Evolutionary conservation across 2,329 filamentous ascomycete species (phyloP).

Genomic region (Diaporthe helianthi): DNA sequence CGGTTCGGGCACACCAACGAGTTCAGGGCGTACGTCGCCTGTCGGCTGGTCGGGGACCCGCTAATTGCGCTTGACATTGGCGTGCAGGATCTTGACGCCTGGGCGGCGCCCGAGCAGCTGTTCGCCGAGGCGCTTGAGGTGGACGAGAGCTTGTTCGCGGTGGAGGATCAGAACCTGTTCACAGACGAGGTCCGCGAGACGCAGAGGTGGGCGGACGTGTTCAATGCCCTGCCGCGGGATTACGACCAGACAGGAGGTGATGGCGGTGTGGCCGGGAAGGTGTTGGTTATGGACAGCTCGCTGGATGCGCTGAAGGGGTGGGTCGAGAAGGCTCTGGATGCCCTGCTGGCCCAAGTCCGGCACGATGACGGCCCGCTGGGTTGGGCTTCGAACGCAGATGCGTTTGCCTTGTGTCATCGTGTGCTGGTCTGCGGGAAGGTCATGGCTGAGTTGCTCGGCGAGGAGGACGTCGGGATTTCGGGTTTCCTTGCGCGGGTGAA

Average conservation of each 20-base stretch:
- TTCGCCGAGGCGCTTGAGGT: conserved; percentile 56
- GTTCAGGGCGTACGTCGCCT: conserved; percentile 51
- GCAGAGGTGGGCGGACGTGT: conserved; percentile 67
- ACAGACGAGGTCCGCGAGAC: conserved; percentile 81
- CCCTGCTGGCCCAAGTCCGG: conserved; percentile 39
- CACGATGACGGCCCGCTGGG: conserved; percentile 72
- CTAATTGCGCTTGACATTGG: conserved; percentile 28
- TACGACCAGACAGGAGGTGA: conserved; percentile 37
- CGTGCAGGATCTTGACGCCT: conserved; percentile 34
- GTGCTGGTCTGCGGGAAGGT: conserved; percentile 51
- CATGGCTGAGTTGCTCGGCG: conserved; percentile 26
- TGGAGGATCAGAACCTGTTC: conserved; percentile 96
- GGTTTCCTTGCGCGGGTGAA: conserved; percentile 35
- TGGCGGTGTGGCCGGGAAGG: conserved; percentile 6
- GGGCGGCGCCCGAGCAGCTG: conserved; percentile 43
- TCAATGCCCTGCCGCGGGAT: conserved; percentile 43
- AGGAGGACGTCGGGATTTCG: conserved; percentile 16
- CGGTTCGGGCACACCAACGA: conserved; percentile 44
- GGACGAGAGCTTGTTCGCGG: conserved; percentile 77
- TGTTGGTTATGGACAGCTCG: conserved; percentile 26
- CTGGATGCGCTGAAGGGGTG: conserved; percentile 51
- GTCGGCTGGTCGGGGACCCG: conserved; percentile 50
- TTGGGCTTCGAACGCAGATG: conserved; percentile 72
- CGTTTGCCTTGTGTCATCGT: conserved; percentile 66
- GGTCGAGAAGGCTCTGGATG: conserved; percentile 52